phyloP scores from a whole-genome alignment of 2,329 filamentous ascomycete species.

The Ascochyta rabiei region DNA sequence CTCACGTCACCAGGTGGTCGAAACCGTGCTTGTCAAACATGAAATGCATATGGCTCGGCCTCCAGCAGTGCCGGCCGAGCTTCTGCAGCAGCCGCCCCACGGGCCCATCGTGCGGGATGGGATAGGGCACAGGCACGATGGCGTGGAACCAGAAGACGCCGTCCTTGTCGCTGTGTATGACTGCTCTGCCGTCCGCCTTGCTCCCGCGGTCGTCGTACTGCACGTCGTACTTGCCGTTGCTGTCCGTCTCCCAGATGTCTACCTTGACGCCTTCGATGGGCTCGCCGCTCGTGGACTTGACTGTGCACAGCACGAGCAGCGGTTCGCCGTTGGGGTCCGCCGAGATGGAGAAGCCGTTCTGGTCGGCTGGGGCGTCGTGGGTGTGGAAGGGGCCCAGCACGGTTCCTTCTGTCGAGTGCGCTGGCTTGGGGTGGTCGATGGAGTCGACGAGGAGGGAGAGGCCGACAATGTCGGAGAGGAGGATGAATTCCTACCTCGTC shows the following conservation, averaged over 20 bases:
- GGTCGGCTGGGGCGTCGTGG: conserved; percentile 69
- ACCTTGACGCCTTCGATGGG: conserved; percentile 71
- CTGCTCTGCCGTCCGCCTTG: conserved; percentile 73
- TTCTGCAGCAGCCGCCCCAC: conserved; percentile 59
- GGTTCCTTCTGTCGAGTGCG: conserved; percentile 73
- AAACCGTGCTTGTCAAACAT: conserved; percentile 68
- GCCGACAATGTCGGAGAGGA: conserved; percentile 79
- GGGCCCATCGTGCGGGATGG: conserved; percentile 78
- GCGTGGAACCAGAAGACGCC: conserved; percentile 86
- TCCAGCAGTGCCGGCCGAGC: conserved; percentile 44
- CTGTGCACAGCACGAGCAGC: conserved; percentile 73
- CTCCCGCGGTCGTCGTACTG: conserved; percentile 68
- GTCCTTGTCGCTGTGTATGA: conserved; percentile 71
- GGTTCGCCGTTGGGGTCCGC: conserved; percentile 72
- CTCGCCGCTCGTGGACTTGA: conserved; percentile 68
- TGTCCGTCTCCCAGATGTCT: conserved; percentile 87
- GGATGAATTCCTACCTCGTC: conserved; percentile 72
- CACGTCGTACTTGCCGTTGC: conserved; percentile 80
- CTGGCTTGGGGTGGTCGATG: conserved; percentile 82
- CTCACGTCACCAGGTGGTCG: conserved; percentile 83
- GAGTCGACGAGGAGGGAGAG: conserved; percentile 80
- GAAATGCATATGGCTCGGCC: conserved; percentile 49
- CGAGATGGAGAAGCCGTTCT: conserved; percentile 67
- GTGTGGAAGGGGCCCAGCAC: conserved; percentile 85
- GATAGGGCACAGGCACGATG: conserved; percentile 83